Conservation (phyloP, 768 basidiomycete species). For the Trametes villosa region DNA sequence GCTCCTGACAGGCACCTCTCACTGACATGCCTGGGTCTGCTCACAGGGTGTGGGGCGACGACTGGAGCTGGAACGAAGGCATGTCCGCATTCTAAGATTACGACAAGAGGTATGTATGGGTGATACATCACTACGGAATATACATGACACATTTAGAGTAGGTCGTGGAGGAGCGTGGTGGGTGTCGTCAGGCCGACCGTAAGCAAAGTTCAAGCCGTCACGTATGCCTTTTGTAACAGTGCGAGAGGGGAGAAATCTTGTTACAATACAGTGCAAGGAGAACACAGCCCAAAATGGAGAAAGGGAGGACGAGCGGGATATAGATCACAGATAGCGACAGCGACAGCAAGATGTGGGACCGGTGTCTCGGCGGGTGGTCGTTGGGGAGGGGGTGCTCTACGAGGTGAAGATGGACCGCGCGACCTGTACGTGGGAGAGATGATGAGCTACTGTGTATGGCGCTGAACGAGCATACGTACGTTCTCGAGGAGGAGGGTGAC, state of each 20-base stretch:
- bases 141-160: slow-evolving; percentile 39
- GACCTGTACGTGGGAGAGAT: slow-evolving; percentile 49
- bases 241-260: slow-evolving; percentile 57
- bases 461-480: slow-evolving; percentile 49
- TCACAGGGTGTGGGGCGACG: slow-evolving; percentile 38
- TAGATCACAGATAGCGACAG: slow-evolving; percentile 78
- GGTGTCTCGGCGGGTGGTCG: slow-evolving; percentile 13
- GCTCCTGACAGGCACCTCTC: neutral
- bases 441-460: slow-evolving; percentile 13
- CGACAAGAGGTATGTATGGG: slow-evolving; percentile 38
- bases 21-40: slow-evolving; percentile 18
- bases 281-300: slow-evolving; percentile 50
- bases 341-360: slow-evolving; percentile 44
- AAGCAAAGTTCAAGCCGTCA: slow-evolving; percentile 50
- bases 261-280: slow-evolving; percentile 84
- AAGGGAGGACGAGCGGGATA: slow-evolving; percentile 64
- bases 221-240: slow-evolving; percentile 55
- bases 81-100: slow-evolving; percentile 43
- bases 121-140: slow-evolving; percentile 43
- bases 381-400: slow-evolving; percentile 55
- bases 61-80: slow-evolving; percentile 40
- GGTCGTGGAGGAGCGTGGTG: slow-evolving; percentile 34
- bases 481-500: slow-evolving; percentile 84
- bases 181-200: slow-evolving; percentile 35
- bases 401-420: slow-evolving; percentile 77